Evolutionary conservation across 441 rosid species (phyloP), one percentile per base, ranked within the genome.

Genomic region (Corymbia citriodora): DNA sequence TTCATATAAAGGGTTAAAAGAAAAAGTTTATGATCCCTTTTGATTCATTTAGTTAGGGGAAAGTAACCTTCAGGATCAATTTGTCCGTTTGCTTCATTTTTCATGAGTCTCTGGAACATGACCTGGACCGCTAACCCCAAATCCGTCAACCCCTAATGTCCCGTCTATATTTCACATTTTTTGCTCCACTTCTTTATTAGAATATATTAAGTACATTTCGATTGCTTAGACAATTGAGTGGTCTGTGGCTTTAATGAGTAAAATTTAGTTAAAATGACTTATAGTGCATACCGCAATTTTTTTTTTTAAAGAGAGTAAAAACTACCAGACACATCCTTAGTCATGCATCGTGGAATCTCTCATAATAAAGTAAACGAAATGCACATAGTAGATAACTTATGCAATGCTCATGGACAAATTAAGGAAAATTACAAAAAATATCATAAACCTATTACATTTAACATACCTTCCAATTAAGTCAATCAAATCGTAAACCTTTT

Each of bases 71-170:
- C n/a, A 25, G 10, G 7, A 63, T 63, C 70, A 12, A 4, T 27
- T 27, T 29, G 8, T 29, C 23, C 6, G 23, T 54, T 17, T 7
- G 3, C 70, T 27, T 70, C 48, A 10, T 33, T 72, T 70, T 70
- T 9, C 23, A 70, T 2, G 48, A 17, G 45, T 70, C 12, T 25
- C 48, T 4, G 2, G 3, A 33, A 1, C 45, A 33, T 4, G 81
- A 70, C 40, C 45, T 33, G 1, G 13, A 33, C 81, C 14, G 8
- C 79, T 0, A 2, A 12, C 13, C 79, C 33, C 45, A 33, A 70
- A 17, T 70, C 7, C 79, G 17, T 17, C 23, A 9, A 0, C 79
- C 2, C 45, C 0, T 9, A 1, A 1, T 70, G 7, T 17, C 6
- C 25, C 13, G 4, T 17, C 2, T 31, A 33, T 70, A 18, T 31